Evolutionary conservation across 2,329 filamentous ascomycete species (phyloP), one percentile per base, ranked within the genome.

Genomic region (Daldinia sp.): DNA sequence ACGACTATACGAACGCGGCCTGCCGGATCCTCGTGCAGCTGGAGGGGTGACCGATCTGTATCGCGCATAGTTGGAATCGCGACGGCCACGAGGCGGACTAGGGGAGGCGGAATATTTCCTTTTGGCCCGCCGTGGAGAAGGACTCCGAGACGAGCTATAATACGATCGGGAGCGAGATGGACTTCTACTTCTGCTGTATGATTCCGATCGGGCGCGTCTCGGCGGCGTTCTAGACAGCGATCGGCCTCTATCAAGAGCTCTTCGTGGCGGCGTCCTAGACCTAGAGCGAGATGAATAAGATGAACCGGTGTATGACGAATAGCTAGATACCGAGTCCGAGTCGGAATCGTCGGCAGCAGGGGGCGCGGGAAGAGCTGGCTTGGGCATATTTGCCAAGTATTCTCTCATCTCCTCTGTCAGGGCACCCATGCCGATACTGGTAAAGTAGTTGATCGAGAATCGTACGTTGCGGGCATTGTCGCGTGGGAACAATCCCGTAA

Each of bases 371-470:
- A 91, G 80, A 1, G 90, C 85, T 2, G 94, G 93, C 75, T 96
- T 95, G 10, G 94, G 94, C 78, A 96, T 87, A 73, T 93, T 97
- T 76, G 94, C 91, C 58, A 99, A 84, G 74, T 90, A 88, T 73
- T 96, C 92, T 77, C 95, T 89, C 93, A 97, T 96, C 69, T 93
- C 91, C 75, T 99, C 95, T 1, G 95, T 99, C 64, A 99, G 84
- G 21, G 87, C 88, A 75, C 95, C 95, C 91, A 99, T 96, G 61
- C 94, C 93, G 72, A 99, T 96, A 72, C 93, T 95, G 8, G 95
- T 99, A 77, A 99, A 98, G 83, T 97, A 99, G 79, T 99, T 99
- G 88, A 99, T 97, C 51, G 94, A 92, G 82, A 99, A 99, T 55
- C 94, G 89, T 35, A 94, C 93, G 78, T 97, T 95, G 74, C 92